Evolutionary conservation across 1,139 yeast species (phyloP).

Genomic region (Taiozyma onychis): DNA sequence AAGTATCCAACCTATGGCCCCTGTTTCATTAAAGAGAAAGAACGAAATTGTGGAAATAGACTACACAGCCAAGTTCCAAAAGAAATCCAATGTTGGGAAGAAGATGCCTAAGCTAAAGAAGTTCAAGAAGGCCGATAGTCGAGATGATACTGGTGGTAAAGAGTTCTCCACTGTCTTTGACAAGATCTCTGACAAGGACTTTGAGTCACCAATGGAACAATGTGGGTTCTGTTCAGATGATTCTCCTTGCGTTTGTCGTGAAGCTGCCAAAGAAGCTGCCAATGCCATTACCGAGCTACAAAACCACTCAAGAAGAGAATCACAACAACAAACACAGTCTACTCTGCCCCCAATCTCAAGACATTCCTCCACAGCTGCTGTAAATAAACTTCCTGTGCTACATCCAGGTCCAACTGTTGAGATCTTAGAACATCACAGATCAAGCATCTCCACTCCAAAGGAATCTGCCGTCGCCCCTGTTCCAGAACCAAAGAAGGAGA

Average conservation of each 20-base stretch:
- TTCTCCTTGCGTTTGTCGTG: slow-evolving; percentile 89
- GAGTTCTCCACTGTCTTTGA: slow-evolving; percentile 22
- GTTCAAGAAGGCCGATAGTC: slow-evolving; percentile 9
- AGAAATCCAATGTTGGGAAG: slow-evolving; percentile 10
- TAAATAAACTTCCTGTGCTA: slow-evolving; percentile 44
- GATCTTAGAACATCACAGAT: slow-evolving; percentile 22
- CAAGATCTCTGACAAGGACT: slow-evolving; percentile 28
- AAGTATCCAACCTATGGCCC: slow-evolving; percentile 50
- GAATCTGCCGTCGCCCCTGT: slow-evolving; percentile 11
- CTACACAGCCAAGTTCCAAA: slow-evolving; percentile 44
- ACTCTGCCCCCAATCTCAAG: slow-evolving; percentile 25
- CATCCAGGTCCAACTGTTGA: slow-evolving; percentile 66
- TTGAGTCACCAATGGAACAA: slow-evolving; percentile 55
- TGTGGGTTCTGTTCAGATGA: slow-evolving; percentile 95
- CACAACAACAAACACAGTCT: slow-evolving; percentile 6
- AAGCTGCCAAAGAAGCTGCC: slow-evolving; percentile 55
- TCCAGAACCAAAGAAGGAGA: slow-evolving; percentile 6
- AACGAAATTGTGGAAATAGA: slow-evolving; percentile 38
- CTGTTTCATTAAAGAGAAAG: slow-evolving; percentile 49
- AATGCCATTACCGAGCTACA: slow-evolving; percentile 23
- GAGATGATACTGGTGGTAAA: slow-evolving; percentile 13
- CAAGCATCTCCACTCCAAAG: slow-evolving; percentile 17
- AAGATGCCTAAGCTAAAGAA: slow-evolving; percentile 23
- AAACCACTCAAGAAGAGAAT: slow-evolving; percentile 19
- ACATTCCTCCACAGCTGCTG: slow-evolving; percentile 14